Conservation (phyloP, 2,329 filamentous ascomycete genomes). For the Amauroascus verrucosus region DNA sequence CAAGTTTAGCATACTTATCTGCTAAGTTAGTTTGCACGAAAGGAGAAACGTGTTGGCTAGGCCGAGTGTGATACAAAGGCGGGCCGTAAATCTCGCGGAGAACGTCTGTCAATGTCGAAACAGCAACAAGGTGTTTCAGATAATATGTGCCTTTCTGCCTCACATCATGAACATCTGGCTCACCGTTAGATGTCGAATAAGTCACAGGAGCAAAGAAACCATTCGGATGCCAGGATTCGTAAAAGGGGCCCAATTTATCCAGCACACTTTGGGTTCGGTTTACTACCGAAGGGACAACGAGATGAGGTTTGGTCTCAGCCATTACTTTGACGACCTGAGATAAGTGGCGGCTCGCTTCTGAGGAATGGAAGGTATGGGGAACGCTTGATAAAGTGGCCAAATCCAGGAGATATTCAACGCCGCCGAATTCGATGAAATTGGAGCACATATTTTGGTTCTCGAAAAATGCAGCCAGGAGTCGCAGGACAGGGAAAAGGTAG, state of each 20-base stretch:
- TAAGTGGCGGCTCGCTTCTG: constrained; percentile 57
- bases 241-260: constrained; percentile 56
- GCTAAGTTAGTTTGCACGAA: constrained; percentile 72
- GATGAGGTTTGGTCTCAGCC: constrained; percentile 67
- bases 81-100: constrained; percentile 62
- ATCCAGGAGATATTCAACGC: constrained; percentile 73
- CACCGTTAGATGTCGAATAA: constrained; percentile 19
- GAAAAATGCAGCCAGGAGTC: constrained; percentile 69
- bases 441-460: constrained; percentile 62
- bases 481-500: constrained; percentile 65
- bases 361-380: constrained; percentile 60
- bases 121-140: constrained; percentile 65
- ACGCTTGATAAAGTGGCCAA: constrained; percentile 73
- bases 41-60: constrained; percentile 48
- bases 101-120: constrained; percentile 65
- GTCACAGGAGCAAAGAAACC: constrained; percentile 60
- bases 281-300: constrained; percentile 72
- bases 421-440: constrained; percentile 66
- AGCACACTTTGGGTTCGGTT: constrained; percentile 61
- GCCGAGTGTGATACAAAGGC: constrained; percentile 53
- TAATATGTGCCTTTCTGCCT: constrained; percentile 59
- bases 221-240: constrained; percentile 43
- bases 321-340: constrained; percentile 65
- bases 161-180: constrained; percentile 28
- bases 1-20: constrained; percentile 68